phyloP scores from a whole-genome alignment of 2,329 filamentous ascomycete genomes.

The Dothistroma septosporum region DNA sequence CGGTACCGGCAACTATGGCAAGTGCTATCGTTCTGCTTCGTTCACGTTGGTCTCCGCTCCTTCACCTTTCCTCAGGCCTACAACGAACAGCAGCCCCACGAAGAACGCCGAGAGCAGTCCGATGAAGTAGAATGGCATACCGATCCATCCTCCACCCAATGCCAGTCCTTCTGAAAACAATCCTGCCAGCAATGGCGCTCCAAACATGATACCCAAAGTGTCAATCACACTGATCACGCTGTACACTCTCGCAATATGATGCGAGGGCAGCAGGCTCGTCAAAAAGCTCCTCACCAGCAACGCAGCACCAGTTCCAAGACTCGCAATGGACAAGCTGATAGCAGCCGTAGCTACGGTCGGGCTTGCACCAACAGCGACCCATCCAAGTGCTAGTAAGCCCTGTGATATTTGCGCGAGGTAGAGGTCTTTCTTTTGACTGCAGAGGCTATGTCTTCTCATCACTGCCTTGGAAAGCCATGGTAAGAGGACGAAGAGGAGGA shows the following conservation, averaged over 20 bases:
- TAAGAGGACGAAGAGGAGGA: constrained; percentile 32
- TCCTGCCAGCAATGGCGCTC: constrained; percentile 46
- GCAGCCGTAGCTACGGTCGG: constrained; percentile 27
- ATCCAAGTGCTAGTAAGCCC: constrained; percentile 28
- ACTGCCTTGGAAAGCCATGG: constrained; percentile 28
- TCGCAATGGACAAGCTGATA: constrained; percentile 44
- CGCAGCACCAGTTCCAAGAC: constrained; percentile 45
- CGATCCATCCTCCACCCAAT: constrained; percentile 47
- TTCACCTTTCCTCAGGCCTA: constrained; percentile 33
- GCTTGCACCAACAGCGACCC: constrained; percentile 30
- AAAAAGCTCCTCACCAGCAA: constrained; percentile 48
- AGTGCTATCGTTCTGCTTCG: background rate
- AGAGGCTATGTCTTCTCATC: constrained; percentile 19
- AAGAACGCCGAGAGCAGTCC: constrained; percentile 31
- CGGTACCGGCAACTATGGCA: too few species aligned
- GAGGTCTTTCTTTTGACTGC: constrained; percentile 31
- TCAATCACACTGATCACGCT: constrained; percentile 51
- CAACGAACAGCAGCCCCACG: constrained; percentile 19
- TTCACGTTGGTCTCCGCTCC: constrained; percentile 6
- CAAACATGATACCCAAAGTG: constrained; percentile 46
- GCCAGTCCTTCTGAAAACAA: constrained; percentile 47
- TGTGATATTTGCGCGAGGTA: constrained; percentile 31
- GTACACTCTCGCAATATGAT: constrained; percentile 54
- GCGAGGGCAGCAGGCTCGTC: constrained; percentile 52
- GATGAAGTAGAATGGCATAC: constrained; percentile 47